Conservation (phyloP, 1,284 basidiomycete species). For the Apiotrichum sp. region DNA sequence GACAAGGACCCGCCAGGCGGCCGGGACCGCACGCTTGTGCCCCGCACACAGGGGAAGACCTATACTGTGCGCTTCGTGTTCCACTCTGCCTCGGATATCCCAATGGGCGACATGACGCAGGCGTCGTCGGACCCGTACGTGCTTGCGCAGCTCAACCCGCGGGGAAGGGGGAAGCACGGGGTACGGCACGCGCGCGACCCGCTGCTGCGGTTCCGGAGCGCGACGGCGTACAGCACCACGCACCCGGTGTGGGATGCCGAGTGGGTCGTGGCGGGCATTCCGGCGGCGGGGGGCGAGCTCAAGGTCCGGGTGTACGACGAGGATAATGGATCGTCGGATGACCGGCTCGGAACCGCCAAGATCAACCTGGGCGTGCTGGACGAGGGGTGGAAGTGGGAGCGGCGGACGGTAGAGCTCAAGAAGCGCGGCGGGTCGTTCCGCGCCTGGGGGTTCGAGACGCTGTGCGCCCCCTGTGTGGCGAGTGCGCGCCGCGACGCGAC, state of each 20-base stretch:
- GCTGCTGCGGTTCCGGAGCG: constrained; percentile 46
- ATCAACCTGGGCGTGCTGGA: constrained; percentile 23
- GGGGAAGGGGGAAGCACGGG: not conserved
- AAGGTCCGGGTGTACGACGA: constrained; percentile 48
- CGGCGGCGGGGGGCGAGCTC: constrained; percentile 46
- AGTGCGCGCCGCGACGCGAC: constrained; percentile 9
- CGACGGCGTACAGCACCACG: constrained; percentile 44
- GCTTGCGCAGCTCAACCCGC: constrained; percentile 30
- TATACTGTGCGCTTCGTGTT: constrained; percentile 50
- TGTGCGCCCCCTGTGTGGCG: not conserved
- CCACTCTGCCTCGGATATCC: constrained; percentile 48
- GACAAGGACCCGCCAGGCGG: constrained; percentile 33
- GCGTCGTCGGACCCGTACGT: constrained; percentile 50
- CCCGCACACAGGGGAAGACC: constrained; percentile 21
- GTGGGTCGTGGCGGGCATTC: constrained; percentile 51
- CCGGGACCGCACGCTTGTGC: constrained; percentile 31
- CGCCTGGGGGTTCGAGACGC: constrained; percentile 23
- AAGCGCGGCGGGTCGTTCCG: constrained; percentile 45
- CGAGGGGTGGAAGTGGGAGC: constrained; percentile 19
- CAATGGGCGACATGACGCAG: constrained; percentile 46
- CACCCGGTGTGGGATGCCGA: constrained; percentile 48
- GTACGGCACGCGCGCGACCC: constrained; percentile 29
- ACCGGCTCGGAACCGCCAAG: constrained; percentile 48
- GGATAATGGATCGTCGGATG: constrained; percentile 50
- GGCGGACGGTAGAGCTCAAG: constrained; percentile 34